Evolutionary conservation across 1,139 yeast genomes (phyloP).

Genomic region (Ogataea hybrid): DNA sequence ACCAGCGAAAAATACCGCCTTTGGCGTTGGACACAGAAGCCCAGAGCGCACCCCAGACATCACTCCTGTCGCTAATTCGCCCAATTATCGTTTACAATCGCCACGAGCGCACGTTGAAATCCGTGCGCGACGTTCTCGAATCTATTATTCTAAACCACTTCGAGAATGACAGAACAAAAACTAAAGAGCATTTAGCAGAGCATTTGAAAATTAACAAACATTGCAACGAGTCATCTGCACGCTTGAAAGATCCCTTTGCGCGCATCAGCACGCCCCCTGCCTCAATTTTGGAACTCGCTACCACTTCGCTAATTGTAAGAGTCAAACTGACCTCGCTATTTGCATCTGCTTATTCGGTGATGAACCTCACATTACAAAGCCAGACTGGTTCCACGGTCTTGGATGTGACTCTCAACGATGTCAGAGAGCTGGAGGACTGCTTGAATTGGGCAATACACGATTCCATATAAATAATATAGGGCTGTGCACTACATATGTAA

Average conservation of each 20-base stretch:
- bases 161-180: slow-evolving; percentile 18
- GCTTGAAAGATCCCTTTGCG: slow-evolving; percentile 26
- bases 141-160: slow-evolving; percentile 35
- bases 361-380: slow-evolving; percentile 21
- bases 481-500: slow-evolving; percentile 44
- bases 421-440: slow-evolving; percentile 63
- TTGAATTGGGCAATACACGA: slow-evolving; percentile 53
- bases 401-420: slow-evolving; percentile 53
- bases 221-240: slow-evolving; percentile 24
- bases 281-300: slow-evolving; percentile 22
- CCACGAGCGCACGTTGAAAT: slow-evolving; percentile 52
- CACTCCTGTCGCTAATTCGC: slow-evolving; percentile 44
- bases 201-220: slow-evolving; percentile 18
- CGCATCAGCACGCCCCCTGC: slow-evolving; percentile 29
- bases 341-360: slow-evolving; percentile 22
- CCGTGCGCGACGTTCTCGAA: slow-evolving; percentile 43
- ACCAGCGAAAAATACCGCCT: slow-evolving; percentile 48
- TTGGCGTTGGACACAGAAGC: slow-evolving; percentile 33
- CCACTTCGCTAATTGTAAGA: slow-evolving; percentile 22
- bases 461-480: slow-evolving; percentile 29
- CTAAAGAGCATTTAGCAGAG: slow-evolving; percentile 11
- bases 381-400: slow-evolving; percentile 35
- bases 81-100: slow-evolving; percentile 70
- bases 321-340: slow-evolving; percentile 26
- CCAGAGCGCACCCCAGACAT: slow-evolving; percentile 19